Percentiles rank a stretch among this genome's conserved stretches.
Conservation (phyloP, 495 filamentous ascomycete genomes). For the Glarea lozoyensis region DNA sequence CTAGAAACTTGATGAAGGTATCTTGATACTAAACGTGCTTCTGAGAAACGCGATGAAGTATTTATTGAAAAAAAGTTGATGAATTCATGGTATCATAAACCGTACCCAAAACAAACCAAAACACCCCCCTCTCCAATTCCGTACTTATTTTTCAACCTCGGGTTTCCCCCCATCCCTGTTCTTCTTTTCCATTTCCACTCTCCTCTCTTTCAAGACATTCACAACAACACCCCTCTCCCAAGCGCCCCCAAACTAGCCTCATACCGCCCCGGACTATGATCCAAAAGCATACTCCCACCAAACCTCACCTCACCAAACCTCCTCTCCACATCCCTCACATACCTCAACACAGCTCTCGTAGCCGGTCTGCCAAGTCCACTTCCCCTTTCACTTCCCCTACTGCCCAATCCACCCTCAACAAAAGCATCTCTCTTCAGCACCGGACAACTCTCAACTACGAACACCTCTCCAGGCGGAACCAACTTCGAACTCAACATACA, state of each 20-base stretch:
- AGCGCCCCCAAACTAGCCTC: slow-evolving; percentile 52
- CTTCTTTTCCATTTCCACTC: too few species aligned
- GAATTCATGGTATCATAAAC: too few species aligned
- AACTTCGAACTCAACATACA: slow-evolving; percentile 64
- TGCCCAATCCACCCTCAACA: slow-evolving; percentile 18
- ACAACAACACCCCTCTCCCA: slow-evolving; percentile 39
- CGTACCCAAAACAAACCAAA: too few species aligned
- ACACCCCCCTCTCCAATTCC: too few species aligned
- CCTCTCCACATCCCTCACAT: slow-evolving; percentile 55
- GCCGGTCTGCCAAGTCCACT: slow-evolving; percentile 48
- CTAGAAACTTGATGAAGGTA: too few species aligned
- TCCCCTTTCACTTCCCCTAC: too few species aligned
- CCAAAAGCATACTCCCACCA: slow-evolving; percentile 61
- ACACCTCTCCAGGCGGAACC: slow-evolving; percentile 69
- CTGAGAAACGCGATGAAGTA: too few species aligned
- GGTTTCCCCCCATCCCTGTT: too few species aligned
- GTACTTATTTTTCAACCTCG: too few species aligned
- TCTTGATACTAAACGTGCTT: too few species aligned
- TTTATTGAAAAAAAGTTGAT: too few species aligned
- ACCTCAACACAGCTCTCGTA: slow-evolving; percentile 54
- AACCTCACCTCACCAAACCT: slow-evolving; percentile 64
- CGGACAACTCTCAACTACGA: slow-evolving; percentile 55
- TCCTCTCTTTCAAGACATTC: not conserved
- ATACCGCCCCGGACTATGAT: slow-evolving; percentile 70
- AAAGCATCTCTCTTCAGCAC: slow-evolving; percentile 53